These are phyloP conservation scores for Coemansia sp. DNA, from an alignment of 192 early-diverging fungal genomes.

Conservation along the genomic window DNA sequence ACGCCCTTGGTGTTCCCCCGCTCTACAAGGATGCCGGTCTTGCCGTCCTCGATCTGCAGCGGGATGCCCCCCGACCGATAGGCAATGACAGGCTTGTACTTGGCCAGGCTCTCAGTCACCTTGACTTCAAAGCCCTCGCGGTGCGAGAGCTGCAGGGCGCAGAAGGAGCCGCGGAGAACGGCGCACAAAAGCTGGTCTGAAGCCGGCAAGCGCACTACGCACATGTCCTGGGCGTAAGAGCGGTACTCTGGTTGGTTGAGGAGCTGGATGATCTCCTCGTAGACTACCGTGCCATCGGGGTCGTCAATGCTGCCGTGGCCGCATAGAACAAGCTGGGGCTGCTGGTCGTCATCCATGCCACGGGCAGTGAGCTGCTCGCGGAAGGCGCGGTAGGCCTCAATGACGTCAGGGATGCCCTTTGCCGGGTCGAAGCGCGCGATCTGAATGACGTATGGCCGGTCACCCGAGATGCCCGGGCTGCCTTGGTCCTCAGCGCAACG, in stretches of 20 bases:
- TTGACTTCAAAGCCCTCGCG: conserved; percentile 87
- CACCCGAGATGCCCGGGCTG: conserved; percentile 57
- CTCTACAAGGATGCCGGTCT: conserved; percentile 68
- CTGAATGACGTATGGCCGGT: conserved; percentile 78
- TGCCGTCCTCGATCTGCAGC: conserved; percentile 69
- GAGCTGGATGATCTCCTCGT: conserved; percentile 58
- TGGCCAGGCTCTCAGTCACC: conserved; percentile 72
- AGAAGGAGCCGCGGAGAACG: conserved; percentile 67
- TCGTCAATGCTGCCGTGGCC: conserved; percentile 84
- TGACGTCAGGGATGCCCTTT: conserved; percentile 76
- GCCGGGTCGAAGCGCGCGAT: conserved; percentile 82
- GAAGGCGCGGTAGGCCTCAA: conserved; percentile 68
- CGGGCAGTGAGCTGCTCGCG: conserved; percentile 58
- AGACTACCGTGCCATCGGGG: conserved; percentile 74
- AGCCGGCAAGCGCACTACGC: conserved; percentile 66
- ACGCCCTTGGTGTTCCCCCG: conserved; percentile 64
- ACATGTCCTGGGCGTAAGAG: conserved; percentile 59
- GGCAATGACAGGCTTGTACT: conserved; percentile 70
- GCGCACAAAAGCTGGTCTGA: conserved; percentile 80
- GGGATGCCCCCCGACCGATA: conserved; percentile 75
- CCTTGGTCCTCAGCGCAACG: conserved; percentile 71
- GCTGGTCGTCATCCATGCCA: conserved; percentile 42
- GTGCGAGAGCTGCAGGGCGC: conserved; percentile 75
- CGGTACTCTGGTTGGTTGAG: conserved; percentile 57
- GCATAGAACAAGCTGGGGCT: conserved; percentile 73